Percentiles rank a stretch among this genome's conserved stretches.
Conservation (phyloP, 139 green algal species). For the Coelastrella sp. region DNA sequence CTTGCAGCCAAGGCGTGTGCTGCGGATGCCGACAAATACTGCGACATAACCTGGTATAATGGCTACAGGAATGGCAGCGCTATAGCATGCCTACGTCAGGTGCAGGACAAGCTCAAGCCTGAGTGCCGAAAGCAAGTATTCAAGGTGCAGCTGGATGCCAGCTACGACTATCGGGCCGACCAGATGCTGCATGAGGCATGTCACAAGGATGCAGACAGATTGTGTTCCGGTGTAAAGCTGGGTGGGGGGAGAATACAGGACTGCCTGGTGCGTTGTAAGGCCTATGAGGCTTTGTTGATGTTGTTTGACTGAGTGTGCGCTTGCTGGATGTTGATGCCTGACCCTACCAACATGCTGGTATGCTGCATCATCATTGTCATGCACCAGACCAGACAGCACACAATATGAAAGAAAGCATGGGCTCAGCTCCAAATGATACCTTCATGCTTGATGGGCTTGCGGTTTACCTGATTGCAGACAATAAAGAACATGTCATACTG, state of each 20-base stretch:
- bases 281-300: no score
- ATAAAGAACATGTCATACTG: no score
- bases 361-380: no score
- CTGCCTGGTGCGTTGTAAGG: conserved; percentile 69
- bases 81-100: conserved; percentile 72
- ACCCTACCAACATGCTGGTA: no score
- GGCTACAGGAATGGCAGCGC: conserved; percentile 66
- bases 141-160: conserved; percentile 52
- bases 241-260: conserved; percentile 75
- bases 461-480: no score
- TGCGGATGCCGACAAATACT: conserved; percentile 70
- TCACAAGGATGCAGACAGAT: conserved; percentile 57
- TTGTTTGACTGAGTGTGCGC: not conserved
- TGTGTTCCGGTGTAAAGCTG: conserved; percentile 69
- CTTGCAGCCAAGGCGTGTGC: conserved; percentile 78
- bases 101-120: conserved; percentile 55
- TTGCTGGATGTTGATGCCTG: not conserved
- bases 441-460: no score
- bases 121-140: conserved; percentile 68
- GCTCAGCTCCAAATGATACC: no score
- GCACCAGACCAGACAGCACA: no score
- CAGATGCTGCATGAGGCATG: conserved; percentile 64
- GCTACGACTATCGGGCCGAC: conserved; percentile 60
- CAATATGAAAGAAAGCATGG: no score
- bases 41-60: conserved; percentile 67